These are phyloP conservation scores for Stipa capillata DNA, from an alignment of 176 grass and related monocot species.

Conservation along the genomic window DNA sequence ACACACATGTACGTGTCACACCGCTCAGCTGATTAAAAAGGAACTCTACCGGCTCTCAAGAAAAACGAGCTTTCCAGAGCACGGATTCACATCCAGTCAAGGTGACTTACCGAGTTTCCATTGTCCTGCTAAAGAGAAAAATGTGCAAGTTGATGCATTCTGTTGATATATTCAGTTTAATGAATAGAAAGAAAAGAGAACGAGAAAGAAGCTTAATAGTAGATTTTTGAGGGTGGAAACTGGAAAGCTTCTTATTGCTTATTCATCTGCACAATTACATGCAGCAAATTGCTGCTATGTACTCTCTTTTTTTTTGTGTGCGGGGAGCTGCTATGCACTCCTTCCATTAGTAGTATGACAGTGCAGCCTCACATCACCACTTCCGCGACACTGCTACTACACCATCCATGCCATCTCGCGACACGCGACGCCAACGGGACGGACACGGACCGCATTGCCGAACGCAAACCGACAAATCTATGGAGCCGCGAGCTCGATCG, in stretches of 20 bases:
- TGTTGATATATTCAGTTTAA: not conserved
- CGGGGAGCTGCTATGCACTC: not conserved
- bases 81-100: not conserved
- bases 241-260: not conserved
- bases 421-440: constrained; percentile 3
- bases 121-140: not conserved
- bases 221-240: not conserved
- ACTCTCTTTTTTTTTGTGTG: too few relatives aligned
- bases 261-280: constrained; percentile 30
- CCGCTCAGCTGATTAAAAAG: too few relatives aligned
- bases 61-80: not conserved
- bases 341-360: not conserved
- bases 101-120: not conserved
- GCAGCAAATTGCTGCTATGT: constrained; percentile 6
- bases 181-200: not conserved
- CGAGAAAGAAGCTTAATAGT: not conserved
- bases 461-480: constrained; percentile 25
- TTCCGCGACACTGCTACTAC: not conserved
- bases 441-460: not conserved
- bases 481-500: constrained; percentile 38
- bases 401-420: constrained; percentile 8
- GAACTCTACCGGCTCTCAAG: too few relatives aligned
- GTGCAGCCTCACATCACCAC: not conserved
- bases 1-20: too few relatives aligned
- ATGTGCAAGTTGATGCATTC: not conserved